A percentile compares a stretch with the other conserved stretches of the same genome.
Conservation (phyloP, 768 basidiomycete species). For the Nidularia pulvinata region DNA sequence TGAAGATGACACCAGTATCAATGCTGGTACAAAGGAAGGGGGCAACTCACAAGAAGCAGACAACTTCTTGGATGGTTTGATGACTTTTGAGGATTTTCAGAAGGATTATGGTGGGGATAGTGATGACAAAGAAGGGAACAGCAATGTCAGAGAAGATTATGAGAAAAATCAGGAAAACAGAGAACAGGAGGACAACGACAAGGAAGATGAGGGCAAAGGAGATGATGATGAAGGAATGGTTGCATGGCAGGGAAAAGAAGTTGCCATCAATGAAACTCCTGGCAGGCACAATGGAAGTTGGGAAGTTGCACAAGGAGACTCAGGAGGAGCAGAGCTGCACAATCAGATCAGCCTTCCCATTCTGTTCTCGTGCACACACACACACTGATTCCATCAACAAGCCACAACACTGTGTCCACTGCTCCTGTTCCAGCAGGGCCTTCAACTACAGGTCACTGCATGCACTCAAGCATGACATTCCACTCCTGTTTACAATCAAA, state of each 20-base stretch:
- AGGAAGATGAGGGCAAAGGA: not conserved
- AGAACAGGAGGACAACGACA: not conserved
- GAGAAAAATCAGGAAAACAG: not conserved
- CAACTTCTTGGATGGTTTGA: too few relatives aligned
- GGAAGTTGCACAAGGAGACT: not conserved
- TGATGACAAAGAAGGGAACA: not conserved
- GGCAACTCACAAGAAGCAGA: too few relatives aligned
- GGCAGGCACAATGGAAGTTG: not conserved
- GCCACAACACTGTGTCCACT: too few relatives aligned
- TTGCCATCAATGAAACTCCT: not conserved
- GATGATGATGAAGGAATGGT: not conserved
- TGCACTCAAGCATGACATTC: too few relatives aligned
- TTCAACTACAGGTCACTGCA: too few relatives aligned
- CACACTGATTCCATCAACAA: not conserved
- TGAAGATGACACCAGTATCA: not conserved
- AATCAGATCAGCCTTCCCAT: not conserved
- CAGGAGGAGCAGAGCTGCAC: not conserved
- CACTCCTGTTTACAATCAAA: not conserved
- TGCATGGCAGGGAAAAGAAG: too few relatives aligned
- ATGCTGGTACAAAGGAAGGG: too few relatives aligned
- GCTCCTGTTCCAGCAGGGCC: too few relatives aligned
- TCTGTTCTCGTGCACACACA: not conserved
- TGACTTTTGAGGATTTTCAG: not conserved
- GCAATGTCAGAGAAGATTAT: not conserved
- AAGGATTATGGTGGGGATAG: not conserved